Evolutionary conservation across 2,329 filamentous ascomycete species (phyloP), one percentile per base, ranked within the genome.

Genomic region (Cladosporium sp.): DNA sequence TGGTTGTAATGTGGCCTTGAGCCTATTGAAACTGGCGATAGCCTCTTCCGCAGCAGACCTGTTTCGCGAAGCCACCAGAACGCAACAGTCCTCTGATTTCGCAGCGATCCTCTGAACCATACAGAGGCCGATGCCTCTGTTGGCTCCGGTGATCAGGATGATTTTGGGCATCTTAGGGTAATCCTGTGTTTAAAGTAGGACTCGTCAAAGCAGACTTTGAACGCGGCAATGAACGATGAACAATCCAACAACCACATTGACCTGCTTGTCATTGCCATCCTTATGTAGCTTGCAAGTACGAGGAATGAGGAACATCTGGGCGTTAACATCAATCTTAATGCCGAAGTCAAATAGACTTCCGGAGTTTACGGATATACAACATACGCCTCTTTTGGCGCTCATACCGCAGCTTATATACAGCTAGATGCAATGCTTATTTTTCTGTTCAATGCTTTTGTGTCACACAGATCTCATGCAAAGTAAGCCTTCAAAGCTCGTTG

Each of bases 41-140:
- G 72, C 70, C 36, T 69, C 56, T n/a, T 69, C 12, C 14, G 72
- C 71, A 1, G 64, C 60, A 8, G 64, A 50, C 3, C 61, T 3
- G 19, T 61, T 51, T 36, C 71, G 67, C 30, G 66, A 67, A n/a
- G 63, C 67, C 4, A 75, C 63, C 19, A 76, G 65, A 25, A 72
- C 70, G 5, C 62, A 67, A 19, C 64, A 58, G 1, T 60, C 54
- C 1, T 66, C 65, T 1, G 69, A 51, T 11, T 67, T 66, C 20
- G 59, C 40, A 2, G 65, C 67, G 5, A 72, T 64, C 2, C 37
- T 37, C 47, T 63, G 60, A 5, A 63, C 57, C 17, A 66, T 64
- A 37, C 55, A 51, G 51, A 64, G 61, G 30, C 65, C 66, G 38
- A 68, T 67, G 42, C 63, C 62, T 43, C 63, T 55, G 51, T 65